These are phyloP conservation scores for Strobilomyces echinocephalus DNA, from an alignment of 768 basidiomycete genomes.

Conservation along the genomic window DNA sequence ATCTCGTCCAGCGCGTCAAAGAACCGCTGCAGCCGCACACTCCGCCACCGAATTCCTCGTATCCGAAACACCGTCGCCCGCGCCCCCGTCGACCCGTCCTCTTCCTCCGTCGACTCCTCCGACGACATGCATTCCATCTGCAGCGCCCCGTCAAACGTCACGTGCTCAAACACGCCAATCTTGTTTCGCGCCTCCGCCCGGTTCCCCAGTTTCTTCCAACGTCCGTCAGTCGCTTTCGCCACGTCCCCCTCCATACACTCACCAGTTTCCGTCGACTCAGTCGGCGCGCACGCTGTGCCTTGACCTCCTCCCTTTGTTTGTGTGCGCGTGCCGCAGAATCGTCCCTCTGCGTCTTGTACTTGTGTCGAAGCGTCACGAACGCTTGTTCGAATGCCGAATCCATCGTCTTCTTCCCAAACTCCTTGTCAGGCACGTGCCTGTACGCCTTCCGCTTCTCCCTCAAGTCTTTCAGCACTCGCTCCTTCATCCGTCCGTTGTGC, in stretches of 20 bases:
- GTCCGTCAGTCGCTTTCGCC: neutral
- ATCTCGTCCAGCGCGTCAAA: conserved; percentile 59
- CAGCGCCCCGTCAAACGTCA: conserved; percentile 65
- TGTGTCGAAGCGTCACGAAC: conserved; percentile 64
- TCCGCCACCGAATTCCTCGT: conserved; percentile 66
- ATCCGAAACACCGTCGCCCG: conserved; percentile 42
- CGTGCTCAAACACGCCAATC: conserved; percentile 50
- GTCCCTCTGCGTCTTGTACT: conserved; percentile 59
- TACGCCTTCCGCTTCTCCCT: conserved; percentile 53
- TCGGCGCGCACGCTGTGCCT: conserved; percentile 59
- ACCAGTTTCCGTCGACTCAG: conserved; percentile 60
- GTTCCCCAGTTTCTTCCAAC: conserved; percentile 58
- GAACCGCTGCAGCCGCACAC: conserved; percentile 54
- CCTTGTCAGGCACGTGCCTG: conserved; percentile 58
- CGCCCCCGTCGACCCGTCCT: conserved; percentile 24
- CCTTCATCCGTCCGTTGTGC: conserved; percentile 70
- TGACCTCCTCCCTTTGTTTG: conserved; percentile 54
- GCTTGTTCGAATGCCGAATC: conserved; percentile 67
- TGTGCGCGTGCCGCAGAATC: conserved; percentile 36
- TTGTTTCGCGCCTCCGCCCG: conserved; percentile 58
- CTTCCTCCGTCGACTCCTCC: conserved; percentile 66
- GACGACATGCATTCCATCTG: conserved; percentile 77
- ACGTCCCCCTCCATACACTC: conserved; percentile 22
- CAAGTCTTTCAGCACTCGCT: conserved; percentile 56
- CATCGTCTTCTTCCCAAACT: conserved; percentile 58